Conservation (phyloP, 208 protist species). For the Endotrypanum monterogeii region DNA sequence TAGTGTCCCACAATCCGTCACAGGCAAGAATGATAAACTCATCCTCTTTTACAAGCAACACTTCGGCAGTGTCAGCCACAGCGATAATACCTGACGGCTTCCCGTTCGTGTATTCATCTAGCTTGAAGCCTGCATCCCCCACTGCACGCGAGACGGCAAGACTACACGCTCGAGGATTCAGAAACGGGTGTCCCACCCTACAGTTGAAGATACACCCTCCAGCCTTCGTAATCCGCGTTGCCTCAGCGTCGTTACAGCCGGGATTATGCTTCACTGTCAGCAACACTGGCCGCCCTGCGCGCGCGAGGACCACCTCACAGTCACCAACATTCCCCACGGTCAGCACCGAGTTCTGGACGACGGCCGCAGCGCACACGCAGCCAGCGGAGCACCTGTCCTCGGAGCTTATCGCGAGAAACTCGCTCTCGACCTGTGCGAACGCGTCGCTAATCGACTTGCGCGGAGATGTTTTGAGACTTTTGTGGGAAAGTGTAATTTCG, state of each 20-base stretch:
- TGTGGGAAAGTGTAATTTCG: conserved; percentile 47
- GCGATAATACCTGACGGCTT: conserved; percentile 80
- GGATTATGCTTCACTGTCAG: conserved; percentile 85
- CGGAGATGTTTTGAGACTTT: conserved; percentile 38
- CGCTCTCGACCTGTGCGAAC: conserved; percentile 76
- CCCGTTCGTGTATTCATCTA: conserved; percentile 69
- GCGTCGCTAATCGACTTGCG: conserved; percentile 51
- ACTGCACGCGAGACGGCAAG: conserved; percentile 93
- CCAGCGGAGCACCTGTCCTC: conserved; percentile 56
- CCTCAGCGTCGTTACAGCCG: conserved; percentile 64
- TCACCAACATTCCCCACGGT: conserved; percentile 86
- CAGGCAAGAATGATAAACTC: conserved; percentile 91
- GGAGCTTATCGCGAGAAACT: conserved; percentile 44
- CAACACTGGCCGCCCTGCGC: conserved; percentile 53
- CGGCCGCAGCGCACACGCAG: conserved; percentile 67
- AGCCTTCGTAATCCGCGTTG: conserved; percentile 70
- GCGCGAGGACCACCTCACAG: conserved; percentile 81
- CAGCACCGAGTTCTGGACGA: conserved; percentile 62
- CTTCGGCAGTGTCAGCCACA: conserved; percentile 55
- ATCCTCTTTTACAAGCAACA: conserved; percentile 57
- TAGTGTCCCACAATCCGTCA: conserved; percentile 92
- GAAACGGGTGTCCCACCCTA: conserved; percentile 89
- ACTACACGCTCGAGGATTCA: conserved; percentile 73
- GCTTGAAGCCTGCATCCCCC: conserved; percentile 93
- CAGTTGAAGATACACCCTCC: conserved; percentile 86